Percentiles rank a stretch among this genome's conserved stretches.
Conservation (phyloP, 2,329 filamentous ascomycete species). For the Colletotrichum magnum region DNA sequence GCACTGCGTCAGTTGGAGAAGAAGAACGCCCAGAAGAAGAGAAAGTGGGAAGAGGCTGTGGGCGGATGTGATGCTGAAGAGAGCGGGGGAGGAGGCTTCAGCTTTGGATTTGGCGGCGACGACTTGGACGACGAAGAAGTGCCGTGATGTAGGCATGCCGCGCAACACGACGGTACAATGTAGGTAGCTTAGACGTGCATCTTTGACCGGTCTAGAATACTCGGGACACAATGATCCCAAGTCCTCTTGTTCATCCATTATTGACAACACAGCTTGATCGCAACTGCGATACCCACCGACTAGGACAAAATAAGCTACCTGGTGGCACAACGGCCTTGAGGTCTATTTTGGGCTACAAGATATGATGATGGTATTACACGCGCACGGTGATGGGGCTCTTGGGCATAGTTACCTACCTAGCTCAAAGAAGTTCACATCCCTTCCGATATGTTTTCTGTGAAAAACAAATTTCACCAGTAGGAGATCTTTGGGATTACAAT, state of each 20-base stretch:
- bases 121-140: constrained; percentile 60
- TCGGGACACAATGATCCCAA: no score
- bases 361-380: constrained; percentile 7
- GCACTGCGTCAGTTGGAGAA: constrained; percentile 76
- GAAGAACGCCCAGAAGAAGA: constrained; percentile 76
- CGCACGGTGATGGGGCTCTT: neutral
- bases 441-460: neutral
- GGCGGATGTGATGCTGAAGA: constrained; percentile 58
- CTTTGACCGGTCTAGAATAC: no score
- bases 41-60: constrained; percentile 88
- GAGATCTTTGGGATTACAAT: neutral
- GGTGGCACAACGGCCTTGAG: neutral
- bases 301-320: no score
- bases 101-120: constrained; percentile 68
- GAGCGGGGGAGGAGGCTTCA: constrained; percentile 58
- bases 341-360: neutral
- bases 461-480: neutral
- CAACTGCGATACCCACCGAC: no score
- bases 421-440: neutral
- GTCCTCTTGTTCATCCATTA: no score
- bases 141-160: constrained; percentile 16
- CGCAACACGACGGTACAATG: neutral
- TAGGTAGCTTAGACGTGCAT: neutral
- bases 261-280: no score
- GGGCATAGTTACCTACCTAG: neutral